A percentile compares a stretch with the other conserved stretches of the same genome.
These are phyloP conservation scores for Isatis lusitanica DNA, from an alignment of 441 rosid genomes.

Conservation along the genomic window DNA sequence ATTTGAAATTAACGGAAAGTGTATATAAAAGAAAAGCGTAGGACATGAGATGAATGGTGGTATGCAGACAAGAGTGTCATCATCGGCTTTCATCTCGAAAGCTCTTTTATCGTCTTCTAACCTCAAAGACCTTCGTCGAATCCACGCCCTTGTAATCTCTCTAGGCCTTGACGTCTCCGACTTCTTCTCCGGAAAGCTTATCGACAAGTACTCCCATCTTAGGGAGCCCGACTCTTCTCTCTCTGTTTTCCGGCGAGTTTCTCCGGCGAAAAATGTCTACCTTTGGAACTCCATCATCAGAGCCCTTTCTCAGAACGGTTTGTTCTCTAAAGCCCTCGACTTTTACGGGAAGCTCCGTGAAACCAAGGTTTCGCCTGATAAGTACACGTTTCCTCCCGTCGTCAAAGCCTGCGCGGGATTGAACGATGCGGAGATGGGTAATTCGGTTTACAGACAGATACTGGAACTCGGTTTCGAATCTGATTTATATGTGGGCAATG, in stretches of 20 bases:
- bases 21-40: neutral
- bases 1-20: neutral
- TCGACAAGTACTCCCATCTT: conserved; percentile 52
- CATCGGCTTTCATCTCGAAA: conserved; percentile 40
- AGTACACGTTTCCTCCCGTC: conserved; percentile 59
- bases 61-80: conserved; percentile 26
- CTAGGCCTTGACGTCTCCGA: conserved; percentile 48
- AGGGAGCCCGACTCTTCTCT: conserved; percentile 49
- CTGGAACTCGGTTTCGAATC: conserved; percentile 44
- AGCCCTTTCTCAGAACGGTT: conserved; percentile 51
- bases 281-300: conserved; percentile 71
- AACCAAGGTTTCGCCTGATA: conserved; percentile 46
- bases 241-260: conserved; percentile 46
- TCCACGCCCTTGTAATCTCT: conserved; percentile 52
- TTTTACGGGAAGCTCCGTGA: conserved; percentile 47
- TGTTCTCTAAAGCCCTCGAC: conserved; percentile 48
- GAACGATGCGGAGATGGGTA: conserved; percentile 40
- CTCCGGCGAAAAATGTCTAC: conserved; percentile 48
- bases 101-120: conserved; percentile 44
- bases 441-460: conserved; percentile 39
- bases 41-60: conserved; percentile 4
- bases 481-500: conserved; percentile 61
- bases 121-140: conserved; percentile 42
- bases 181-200: conserved; percentile 63
- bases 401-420: conserved; percentile 58